phyloP scores from a whole-genome alignment of 768 basidiomycete genomes.

The Austroboletus eburneus region DNA sequence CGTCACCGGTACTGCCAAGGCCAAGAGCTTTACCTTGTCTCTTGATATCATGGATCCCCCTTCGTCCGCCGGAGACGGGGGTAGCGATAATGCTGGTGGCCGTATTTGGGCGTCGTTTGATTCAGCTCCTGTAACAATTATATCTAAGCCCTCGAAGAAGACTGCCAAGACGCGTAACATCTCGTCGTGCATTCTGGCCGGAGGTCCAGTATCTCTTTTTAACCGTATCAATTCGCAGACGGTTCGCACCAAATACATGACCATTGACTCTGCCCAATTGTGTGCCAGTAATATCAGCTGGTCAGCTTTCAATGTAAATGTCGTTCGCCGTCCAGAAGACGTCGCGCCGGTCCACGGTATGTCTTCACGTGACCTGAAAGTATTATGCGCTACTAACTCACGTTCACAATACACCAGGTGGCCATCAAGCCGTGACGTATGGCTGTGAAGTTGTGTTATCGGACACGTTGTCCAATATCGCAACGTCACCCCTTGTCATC shows the following conservation, averaged over 20 bases:
- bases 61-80: constrained; percentile 39
- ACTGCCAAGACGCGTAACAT: constrained; percentile 93
- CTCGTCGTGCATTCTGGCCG: constrained; percentile 84
- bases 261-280: constrained; percentile 76
- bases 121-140: constrained; percentile 89
- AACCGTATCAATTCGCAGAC: constrained; percentile 97
- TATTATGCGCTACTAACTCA: constrained; percentile 35
- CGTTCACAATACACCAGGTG: constrained; percentile 43
- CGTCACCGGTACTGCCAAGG: constrained; percentile 83
- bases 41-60: constrained; percentile 81
- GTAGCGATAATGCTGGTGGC: constrained; percentile 39
- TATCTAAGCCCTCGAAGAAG: constrained; percentile 97
- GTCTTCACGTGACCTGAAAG: constrained; percentile 51
- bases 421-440: constrained; percentile 85
- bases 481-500: constrained; percentile 81
- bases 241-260: constrained; percentile 97
- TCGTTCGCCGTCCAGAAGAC: constrained; percentile 72
- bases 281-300: constrained; percentile 89
- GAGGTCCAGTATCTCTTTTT: constrained; percentile 88
- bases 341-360: constrained; percentile 55
- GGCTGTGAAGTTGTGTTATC: constrained; percentile 85
- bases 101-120: constrained; percentile 90
- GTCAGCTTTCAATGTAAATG: constrained; percentile 94
- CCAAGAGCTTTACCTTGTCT: constrained; percentile 84
- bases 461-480: constrained; percentile 80